Percentiles rank a stretch among this genome's conserved stretches.
phyloP scores from a whole-genome alignment of 139 green algal species.

The Mesostigma viride region DNA sequence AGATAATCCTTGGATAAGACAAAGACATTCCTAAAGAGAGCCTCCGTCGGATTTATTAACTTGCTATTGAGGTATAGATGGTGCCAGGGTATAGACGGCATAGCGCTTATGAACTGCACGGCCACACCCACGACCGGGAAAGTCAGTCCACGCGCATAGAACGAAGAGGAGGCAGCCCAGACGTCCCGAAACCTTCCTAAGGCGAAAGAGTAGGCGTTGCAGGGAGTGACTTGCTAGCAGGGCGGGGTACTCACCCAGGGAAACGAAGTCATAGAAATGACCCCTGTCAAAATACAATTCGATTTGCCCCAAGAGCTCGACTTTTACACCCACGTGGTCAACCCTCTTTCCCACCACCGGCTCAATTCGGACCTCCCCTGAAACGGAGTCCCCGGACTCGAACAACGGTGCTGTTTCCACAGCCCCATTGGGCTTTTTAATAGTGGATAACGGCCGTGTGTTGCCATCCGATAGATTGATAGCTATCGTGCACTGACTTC shows the following conservation, averaged over 20 bases:
- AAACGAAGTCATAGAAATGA: constrained; percentile 75
- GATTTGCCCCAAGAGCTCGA: constrained; percentile 93
- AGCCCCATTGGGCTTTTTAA: constrained; percentile 31
- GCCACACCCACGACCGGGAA: too few species aligned
- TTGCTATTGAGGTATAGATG: too few species aligned
- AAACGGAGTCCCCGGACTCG: constrained; percentile 23
- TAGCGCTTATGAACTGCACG: too few species aligned
- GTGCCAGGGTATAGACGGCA: too few species aligned
- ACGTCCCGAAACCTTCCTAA: too few species aligned
- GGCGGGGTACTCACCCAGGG: constrained; percentile 38
- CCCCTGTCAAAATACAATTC: constrained; percentile 80
- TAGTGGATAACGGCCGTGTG: constrained; percentile 20
- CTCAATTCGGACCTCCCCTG: constrained; percentile 29
- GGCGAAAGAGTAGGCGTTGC: too few species aligned
- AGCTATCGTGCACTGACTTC: constrained; percentile 24
- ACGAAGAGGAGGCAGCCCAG: too few species aligned
- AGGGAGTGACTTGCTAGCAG: too few species aligned
- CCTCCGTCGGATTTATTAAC: too few species aligned
- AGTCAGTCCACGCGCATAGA: too few species aligned
- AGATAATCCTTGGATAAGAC: too few species aligned
- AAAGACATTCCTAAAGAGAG: too few species aligned
- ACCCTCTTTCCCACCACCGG: constrained; percentile 45
- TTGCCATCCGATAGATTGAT: constrained; percentile 27
- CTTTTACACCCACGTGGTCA: constrained; percentile 86
- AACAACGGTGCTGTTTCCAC: constrained; percentile 28